Evolutionary conservation across 2,329 filamentous ascomycete species (phyloP).

Genomic region (Alternaria tenuissima): DNA sequence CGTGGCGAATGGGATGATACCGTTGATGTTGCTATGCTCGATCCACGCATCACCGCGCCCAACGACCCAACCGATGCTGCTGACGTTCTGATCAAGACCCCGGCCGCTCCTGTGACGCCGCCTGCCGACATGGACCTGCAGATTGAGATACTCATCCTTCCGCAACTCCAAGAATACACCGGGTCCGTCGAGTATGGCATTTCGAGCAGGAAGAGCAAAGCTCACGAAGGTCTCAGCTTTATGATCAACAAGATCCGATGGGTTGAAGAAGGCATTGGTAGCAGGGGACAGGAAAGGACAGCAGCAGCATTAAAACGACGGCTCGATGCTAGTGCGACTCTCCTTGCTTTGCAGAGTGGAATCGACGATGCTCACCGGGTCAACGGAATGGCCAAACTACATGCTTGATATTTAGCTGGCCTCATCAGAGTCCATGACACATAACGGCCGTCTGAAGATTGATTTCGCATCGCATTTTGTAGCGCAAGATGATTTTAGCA

Average conservation of each 20-base stretch:
- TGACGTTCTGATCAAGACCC: slow-evolving; percentile 52
- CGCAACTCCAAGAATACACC: slow-evolving; percentile 77
- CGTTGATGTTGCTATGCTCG: slow-evolving; percentile 73
- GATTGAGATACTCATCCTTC: slow-evolving; percentile 85
- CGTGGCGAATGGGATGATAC: slow-evolving; percentile 85
- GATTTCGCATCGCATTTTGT: slow-evolving; percentile 24
- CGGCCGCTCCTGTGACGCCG: slow-evolving; percentile 66
- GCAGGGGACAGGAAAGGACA: slow-evolving; percentile 49
- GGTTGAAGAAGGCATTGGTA: slow-evolving; percentile 74
- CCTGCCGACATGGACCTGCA: slow-evolving; percentile 80
- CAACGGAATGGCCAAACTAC: slow-evolving; percentile 40
- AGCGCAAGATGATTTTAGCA: slow-evolving; percentile 40
- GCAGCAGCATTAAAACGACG: slow-evolving; percentile 49
- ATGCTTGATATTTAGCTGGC: slow-evolving; percentile 29
- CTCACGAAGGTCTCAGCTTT: slow-evolving; percentile 89
- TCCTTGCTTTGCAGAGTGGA: slow-evolving; percentile 44
- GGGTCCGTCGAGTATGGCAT: slow-evolving; percentile 81
- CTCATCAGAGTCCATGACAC: slow-evolving; percentile 13
- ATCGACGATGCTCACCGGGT: slow-evolving; percentile 32
- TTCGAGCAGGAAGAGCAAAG: slow-evolving; percentile 80
- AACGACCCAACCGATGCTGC: slow-evolving; percentile 54
- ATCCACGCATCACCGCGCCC: slow-evolving; percentile 59
- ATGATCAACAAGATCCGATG: slow-evolving; percentile 83
- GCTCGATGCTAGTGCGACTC: slow-evolving; percentile 47
- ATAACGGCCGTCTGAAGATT: slow-evolving; percentile 24